Base-by-base conservation (phyloP, 2,329 filamentous ascomycete species). In the Eurotiales sp. region DNA sequence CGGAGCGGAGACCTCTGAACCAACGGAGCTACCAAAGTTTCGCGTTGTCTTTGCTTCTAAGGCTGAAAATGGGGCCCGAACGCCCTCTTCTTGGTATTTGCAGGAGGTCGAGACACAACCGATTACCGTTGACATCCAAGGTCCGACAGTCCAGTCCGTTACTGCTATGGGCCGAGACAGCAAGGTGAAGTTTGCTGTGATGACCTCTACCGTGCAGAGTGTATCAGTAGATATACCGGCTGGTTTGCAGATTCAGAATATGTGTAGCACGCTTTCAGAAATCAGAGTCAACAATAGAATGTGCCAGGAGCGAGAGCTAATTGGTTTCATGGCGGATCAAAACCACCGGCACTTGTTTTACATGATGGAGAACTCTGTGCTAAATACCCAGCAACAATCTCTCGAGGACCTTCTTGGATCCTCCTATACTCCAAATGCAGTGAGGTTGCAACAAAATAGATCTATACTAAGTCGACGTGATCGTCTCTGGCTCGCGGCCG, bases 401-500 rank as follows among this genome's bases (percentile, higher is more conserved):
- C 25, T 27, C 10, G 25, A 27, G 25, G 25, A 27, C n/a, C 27
- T 50, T 45, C 29, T 32, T 22, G 19, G 15, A 5, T 50, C 47
- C 8, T 32, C 25, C 25, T 27, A 5, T 27, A 6, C 25, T 27
- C 10, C 25, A 27, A 27, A 27, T 10, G 25, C 25, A 27, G 25
- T 27, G 25, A 27, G 10, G 10, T 10, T 27, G 25, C 25, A 27
- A 27, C 3, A 29, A 23, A 19, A 27, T 27, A 27, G 30, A 43
- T 17, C 25, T 17, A 27, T 27, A 36, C 29, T 56, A 3, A 54
- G 34, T 25, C 37, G 40, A 17, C 23, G 44, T 11, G 50, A 53
- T 21, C 52, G 55, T 22, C 48, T 61, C 3, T 34, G 41, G 10
- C 27, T 60, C 7, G 57, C 55, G 4, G 48, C 32, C 2, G 52